phyloP scores from a whole-genome alignment of 1,284 basidiomycete species.

The Cutaneotrichosporon mucoides region DNA sequence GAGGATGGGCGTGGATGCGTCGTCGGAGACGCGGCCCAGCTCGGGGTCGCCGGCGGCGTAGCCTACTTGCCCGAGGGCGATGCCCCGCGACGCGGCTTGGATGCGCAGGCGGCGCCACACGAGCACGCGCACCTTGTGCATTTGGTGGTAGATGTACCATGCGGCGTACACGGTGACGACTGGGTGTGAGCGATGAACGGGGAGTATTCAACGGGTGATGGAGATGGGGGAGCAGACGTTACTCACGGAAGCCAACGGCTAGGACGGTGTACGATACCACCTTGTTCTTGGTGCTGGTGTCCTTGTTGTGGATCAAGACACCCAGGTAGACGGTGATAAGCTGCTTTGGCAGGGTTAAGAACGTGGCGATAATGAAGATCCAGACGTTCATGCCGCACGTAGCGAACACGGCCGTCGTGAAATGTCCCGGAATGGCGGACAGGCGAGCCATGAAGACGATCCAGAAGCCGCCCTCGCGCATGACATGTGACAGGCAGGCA shows the following conservation, averaged over 20 bases:
- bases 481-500: slow-evolving; percentile 69
- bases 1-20: not conserved
- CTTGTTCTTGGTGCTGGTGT: slow-evolving; percentile 50
- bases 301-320: slow-evolving; percentile 54
- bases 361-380: slow-evolving; percentile 64
- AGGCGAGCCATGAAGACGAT: slow-evolving; percentile 68
- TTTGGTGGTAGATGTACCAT: slow-evolving; percentile 74
- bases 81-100: slow-evolving; percentile 7
- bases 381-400: slow-evolving; percentile 72
- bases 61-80: slow-evolving; percentile 6
- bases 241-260: slow-evolving; percentile 54
- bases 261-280: slow-evolving; percentile 62
- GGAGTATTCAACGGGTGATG: too few species aligned
- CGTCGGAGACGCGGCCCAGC: not conserved
- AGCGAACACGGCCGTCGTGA: slow-evolving; percentile 63
- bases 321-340: slow-evolving; percentile 71
- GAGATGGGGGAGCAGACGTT: too few species aligned
- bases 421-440: slow-evolving; percentile 68
- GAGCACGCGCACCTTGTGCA: slow-evolving; percentile 67
- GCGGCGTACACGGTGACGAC: slow-evolving; percentile 71
- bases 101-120: slow-evolving; percentile 67
- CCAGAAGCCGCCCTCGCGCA: slow-evolving; percentile 73
- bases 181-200: slow-evolving; percentile 4
- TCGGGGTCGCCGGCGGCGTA: slow-evolving; percentile 3
- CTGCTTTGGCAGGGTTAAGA: slow-evolving; percentile 73